Base-by-base conservation (phyloP, 108 stramenopile species). In the Poteriospumella lacustris region DNA sequence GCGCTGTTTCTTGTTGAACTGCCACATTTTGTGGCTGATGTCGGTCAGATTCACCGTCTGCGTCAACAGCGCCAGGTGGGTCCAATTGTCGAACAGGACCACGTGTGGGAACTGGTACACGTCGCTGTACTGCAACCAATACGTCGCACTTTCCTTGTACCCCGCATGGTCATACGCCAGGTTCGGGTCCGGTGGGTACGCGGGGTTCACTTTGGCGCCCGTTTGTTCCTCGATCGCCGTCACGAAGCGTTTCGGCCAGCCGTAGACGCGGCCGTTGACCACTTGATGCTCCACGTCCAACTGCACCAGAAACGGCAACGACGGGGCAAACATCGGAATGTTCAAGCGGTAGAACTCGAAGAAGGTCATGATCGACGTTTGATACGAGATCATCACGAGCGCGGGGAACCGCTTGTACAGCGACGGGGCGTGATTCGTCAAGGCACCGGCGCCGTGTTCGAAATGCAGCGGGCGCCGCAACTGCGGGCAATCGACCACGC, bases 341-440 rank as follows among this genome's bases (percentile, higher is more conserved):
- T 43, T 43, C 39, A 58, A n/a, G 39, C 58, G 75, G 39, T 75
- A 75, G 44, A 43, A 59, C 58, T 75, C 75, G 58, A 75, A 75
- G 47, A 75, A 43, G 1, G 58, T 29, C 75, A 75, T 75, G 38
- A 75, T 26, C 24, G 75, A 75, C 1, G 40, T 40, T 40, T 75
- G 75, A 40, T 75, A 75, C n/a, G 75, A 33, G 39, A 75, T 75
- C 1, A 75, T 19, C 2, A 75, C 5, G 44, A 75, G 1, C 1
- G 75, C 44, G n/a, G 44, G 44, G 42, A 28, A 36, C 1, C 42
- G 41, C 42, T 56, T 56, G 24, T 56, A 56, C 15, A 15, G 15
- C 24, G 15, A 15, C 15, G 52, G 52, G 24, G 15, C 24, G 24
- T 56, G 52, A 56, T 56, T 56, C 52, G 15, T 56, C 24, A 19